phyloP scores from a whole-genome alignment of 129 eudicot genomes.

The Apium graveolens region DNA sequence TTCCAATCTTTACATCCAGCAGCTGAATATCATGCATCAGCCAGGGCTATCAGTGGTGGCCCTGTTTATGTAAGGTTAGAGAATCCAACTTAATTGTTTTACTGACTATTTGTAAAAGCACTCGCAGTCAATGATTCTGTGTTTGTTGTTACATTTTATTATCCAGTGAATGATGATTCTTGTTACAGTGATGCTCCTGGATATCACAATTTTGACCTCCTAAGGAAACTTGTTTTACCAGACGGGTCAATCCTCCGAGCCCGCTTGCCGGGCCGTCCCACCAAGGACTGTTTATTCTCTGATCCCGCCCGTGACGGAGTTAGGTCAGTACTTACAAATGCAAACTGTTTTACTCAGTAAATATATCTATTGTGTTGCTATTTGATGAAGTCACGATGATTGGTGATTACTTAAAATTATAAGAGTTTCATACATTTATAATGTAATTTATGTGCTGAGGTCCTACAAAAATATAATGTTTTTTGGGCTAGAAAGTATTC shows the following conservation, averaged over 20 bases:
- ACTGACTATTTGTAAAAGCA: not conserved
- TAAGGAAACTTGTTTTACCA: constrained; percentile 66
- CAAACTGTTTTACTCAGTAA: not conserved
- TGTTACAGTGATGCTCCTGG: constrained; percentile 78
- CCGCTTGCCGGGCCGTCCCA: constrained; percentile 69
- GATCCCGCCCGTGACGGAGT: constrained; percentile 76
- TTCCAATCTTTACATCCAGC: constrained; percentile 84
- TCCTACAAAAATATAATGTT: not conserved
- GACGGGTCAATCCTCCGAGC: constrained; percentile 78
- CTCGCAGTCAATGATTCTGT: not conserved
- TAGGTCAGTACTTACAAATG: constrained; percentile 22
- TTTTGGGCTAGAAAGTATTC: not conserved
- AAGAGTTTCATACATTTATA: not conserved
- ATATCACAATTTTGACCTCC: constrained; percentile 61
- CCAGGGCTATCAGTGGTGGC: constrained; percentile 78
- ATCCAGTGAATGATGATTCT: constrained; percentile 1
- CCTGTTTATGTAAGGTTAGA: constrained; percentile 69
- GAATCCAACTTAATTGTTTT: not conserved
- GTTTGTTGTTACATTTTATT: not conserved
- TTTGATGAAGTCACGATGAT: not conserved
- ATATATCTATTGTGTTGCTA: not conserved
- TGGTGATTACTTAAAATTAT: not conserved
- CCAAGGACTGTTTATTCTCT: constrained; percentile 58
- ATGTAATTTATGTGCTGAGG: not conserved
- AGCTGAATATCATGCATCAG: constrained; percentile 76